A percentile compares a stretch with the other conserved stretches of the same genome.
These are phyloP conservation scores for Trichoderma asperelloides DNA, from an alignment of 495 filamentous ascomycete genomes.

Conservation along the genomic window DNA sequence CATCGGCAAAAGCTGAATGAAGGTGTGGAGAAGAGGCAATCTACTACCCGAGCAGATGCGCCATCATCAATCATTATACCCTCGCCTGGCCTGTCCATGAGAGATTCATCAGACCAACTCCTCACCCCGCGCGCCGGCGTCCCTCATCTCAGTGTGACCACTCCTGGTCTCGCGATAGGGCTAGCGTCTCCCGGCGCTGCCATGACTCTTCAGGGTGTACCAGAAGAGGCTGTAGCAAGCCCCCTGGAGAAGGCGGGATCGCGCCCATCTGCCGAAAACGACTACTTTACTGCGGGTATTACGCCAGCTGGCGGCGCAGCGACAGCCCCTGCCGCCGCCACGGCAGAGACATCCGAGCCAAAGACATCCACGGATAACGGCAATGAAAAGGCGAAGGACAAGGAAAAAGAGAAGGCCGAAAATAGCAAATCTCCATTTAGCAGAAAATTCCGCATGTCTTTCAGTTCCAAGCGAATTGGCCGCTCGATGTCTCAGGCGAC, in stretches of 20 bases:
- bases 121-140: conserved; percentile 60
- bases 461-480: conserved; percentile 70
- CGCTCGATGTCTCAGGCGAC: conserved; percentile 61
- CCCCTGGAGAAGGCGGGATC: conserved; percentile 32
- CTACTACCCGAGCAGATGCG: conserved; percentile 43
- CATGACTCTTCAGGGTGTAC: conserved; percentile 34
- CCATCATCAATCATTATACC: conserved; percentile 65
- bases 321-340: conserved; percentile 17
- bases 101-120: conserved; percentile 31
- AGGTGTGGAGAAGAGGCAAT: conserved; percentile 47
- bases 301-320: conserved; percentile 32
- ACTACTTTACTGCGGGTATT: conserved; percentile 40
- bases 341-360: conserved; percentile 22
- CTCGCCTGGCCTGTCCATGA: conserved; percentile 33
- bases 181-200: conserved; percentile 59
- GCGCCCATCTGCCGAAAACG: conserved; percentile 33
- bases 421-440: conserved; percentile 61
- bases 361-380: conserved; percentile 55
- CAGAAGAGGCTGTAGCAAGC: conserved; percentile 19
- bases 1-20: conserved; percentile 60
- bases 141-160: conserved; percentile 45
- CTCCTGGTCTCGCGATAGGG: conserved; percentile 69
- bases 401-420: conserved; percentile 57
- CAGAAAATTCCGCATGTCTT: conserved; percentile 82
- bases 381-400: conserved; percentile 48